Evolutionary conservation across 352 stramenopile genomes (phyloP).

Genomic region (Pythium graminicola): DNA sequence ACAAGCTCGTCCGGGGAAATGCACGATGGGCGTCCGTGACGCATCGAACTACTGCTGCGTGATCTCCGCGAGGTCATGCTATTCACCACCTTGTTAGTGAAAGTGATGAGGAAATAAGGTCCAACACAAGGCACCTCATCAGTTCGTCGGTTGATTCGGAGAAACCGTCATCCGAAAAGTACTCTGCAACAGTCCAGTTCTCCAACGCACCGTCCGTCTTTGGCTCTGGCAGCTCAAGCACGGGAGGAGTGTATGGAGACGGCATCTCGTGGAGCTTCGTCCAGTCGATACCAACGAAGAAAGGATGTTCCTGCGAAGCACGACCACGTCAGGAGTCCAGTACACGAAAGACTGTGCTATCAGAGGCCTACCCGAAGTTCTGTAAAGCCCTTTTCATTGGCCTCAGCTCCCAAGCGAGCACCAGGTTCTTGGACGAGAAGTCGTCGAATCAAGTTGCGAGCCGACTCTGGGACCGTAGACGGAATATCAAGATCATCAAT

Average conservation of each 20-base stretch:
- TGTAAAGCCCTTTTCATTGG: conserved; percentile 55
- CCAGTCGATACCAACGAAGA: conserved; percentile 80
- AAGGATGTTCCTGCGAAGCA: conserved; percentile 48
- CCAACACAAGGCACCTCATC: conserved; percentile 42
- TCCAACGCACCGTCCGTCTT: conserved; percentile 51
- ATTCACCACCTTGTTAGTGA: no score
- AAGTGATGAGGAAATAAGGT: no score
- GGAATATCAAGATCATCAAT: conserved; percentile 76
- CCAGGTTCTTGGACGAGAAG: conserved; percentile 59
- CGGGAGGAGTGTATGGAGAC: conserved; percentile 52
- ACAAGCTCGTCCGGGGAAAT: conserved; percentile 64
- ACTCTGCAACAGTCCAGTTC: conserved; percentile 76
- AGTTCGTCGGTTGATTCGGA: conserved; percentile 68
- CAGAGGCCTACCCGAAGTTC: conserved; percentile 49
- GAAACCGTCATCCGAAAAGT: conserved; percentile 70
- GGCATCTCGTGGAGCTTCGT: conserved; percentile 41
- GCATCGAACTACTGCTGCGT: conserved; percentile 58
- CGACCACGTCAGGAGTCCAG: background rate
- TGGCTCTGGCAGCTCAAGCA: conserved; percentile 51
- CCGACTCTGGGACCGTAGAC: conserved; percentile 49
- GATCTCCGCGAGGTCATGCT: conserved; percentile 34
- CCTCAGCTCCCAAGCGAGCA: conserved; percentile 55
- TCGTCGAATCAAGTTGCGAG: conserved; percentile 65
- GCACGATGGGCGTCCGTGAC: conserved; percentile 41
- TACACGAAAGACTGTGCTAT: background rate